phyloP scores from a whole-genome alignment of 2,329 filamentous ascomycete species.

The Penicillium olsonii region DNA sequence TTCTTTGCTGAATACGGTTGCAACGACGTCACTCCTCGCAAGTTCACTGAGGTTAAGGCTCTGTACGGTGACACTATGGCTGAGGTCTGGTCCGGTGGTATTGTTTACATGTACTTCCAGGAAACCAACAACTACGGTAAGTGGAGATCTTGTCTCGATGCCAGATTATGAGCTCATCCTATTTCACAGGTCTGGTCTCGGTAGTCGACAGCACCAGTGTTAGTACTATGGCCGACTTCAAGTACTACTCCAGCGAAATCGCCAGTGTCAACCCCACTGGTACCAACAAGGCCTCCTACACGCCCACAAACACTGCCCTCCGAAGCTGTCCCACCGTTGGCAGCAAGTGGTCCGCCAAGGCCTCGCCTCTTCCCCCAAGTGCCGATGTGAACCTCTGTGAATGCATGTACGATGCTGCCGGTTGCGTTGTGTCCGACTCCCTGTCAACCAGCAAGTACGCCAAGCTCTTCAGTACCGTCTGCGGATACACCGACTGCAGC shows the following conservation, averaged over 20 bases:
- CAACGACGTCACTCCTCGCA: constrained; percentile 70
- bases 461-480: constrained; percentile 62
- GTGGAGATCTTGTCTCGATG: not conserved
- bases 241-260: constrained; percentile 68
- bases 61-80: constrained; percentile 81
- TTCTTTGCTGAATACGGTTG: constrained; percentile 99
- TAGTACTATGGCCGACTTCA: constrained; percentile 71
- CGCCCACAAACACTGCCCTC: constrained; percentile 66
- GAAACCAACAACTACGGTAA: constrained; percentile 68
- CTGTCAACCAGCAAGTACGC: constrained; percentile 23
- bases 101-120: constrained; percentile 97
- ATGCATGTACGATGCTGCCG: constrained; percentile 76
- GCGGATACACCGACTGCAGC: constrained; percentile 41
- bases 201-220: constrained; percentile 63
- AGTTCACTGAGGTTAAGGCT: constrained; percentile 78
- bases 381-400: constrained; percentile 75
- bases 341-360: constrained; percentile 66
- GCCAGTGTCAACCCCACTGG: constrained; percentile 65
- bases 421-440: constrained; percentile 63
- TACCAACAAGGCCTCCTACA: constrained; percentile 68
- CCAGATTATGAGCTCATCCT: not conserved
- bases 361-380: constrained; percentile 69
- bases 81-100: constrained; percentile 83
- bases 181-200: constrained; percentile 60
- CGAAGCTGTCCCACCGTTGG: constrained; percentile 67